Conservation (phyloP, 345 rosid genomes). For the Acer yangbiense region DNA sequence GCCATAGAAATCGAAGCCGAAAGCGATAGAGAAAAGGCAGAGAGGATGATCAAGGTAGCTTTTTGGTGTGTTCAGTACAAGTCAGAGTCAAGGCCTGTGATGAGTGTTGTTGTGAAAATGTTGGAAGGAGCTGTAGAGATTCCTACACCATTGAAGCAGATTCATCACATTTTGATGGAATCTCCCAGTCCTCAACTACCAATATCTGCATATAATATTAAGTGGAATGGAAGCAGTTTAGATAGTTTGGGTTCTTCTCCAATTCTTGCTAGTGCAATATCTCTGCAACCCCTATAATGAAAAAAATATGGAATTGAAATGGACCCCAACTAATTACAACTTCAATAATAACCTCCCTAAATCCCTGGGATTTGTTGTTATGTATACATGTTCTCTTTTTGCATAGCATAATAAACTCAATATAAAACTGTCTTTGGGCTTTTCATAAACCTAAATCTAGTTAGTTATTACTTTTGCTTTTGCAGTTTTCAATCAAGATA, state of each 20-base stretch:
- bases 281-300: conserved; percentile 24
- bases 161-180: conserved; percentile 1
- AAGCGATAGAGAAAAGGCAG: conserved; percentile 25
- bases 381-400: no score
- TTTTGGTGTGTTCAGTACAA: conserved; percentile 34
- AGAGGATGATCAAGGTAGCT: conserved; percentile 33
- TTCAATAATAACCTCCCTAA: background rate
- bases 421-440: no score
- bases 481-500: no score
- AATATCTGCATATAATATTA: background rate
- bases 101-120: conserved; percentile 39
- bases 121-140: conserved; percentile 35
- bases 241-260: conserved; percentile 10
- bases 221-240: background rate
- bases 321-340: background rate
- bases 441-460: no score
- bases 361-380: no score
- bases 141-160: conserved; percentile 13
- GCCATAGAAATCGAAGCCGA: conserved; percentile 23
- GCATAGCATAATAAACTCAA: no score
- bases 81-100: conserved; percentile 36
- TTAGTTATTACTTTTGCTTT: no score
- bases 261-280: background rate
- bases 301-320: conserved; percentile 26
- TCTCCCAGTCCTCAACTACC: background rate